These are phyloP conservation scores for Wallacemonas rigidus DNA, from an alignment of 208 protist genomes.

Conservation along the genomic window DNA sequence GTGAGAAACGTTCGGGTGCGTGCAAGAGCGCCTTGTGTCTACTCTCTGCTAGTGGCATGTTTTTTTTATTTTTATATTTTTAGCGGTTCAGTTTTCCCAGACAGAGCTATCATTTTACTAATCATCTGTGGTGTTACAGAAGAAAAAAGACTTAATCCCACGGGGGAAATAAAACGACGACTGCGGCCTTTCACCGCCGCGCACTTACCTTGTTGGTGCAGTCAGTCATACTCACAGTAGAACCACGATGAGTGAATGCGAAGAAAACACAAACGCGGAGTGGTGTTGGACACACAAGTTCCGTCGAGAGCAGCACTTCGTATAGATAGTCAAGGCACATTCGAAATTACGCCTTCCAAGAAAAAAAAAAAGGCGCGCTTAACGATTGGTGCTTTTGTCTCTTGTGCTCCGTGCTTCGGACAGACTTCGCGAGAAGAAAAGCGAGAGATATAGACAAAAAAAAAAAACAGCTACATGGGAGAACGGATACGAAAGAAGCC, in stretches of 20 bases:
- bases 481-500: not conserved
- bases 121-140: not conserved
- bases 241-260: not conserved
- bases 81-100: not conserved
- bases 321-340: too few relatives aligned
- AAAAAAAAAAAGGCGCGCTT: too few relatives aligned
- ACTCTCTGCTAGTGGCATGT: not conserved
- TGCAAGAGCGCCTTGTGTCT: too few relatives aligned
- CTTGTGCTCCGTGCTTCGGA: not conserved
- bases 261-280: not conserved
- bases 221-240: not conserved
- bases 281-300: too few relatives aligned
- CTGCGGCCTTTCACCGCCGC: not conserved
- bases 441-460: not conserved
- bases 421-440: conserved; percentile 5
- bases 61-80: not conserved
- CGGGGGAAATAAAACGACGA: not conserved
- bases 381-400: too few relatives aligned
- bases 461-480: conserved; percentile 10
- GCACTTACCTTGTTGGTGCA: not conserved
- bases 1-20: too few relatives aligned
- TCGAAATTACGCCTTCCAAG: too few relatives aligned
- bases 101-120: conserved; percentile 3
- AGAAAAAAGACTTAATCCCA: not conserved
- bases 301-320: too few relatives aligned